These are phyloP conservation scores for Microsporum audouinii DNA, from an alignment of 2,329 filamentous ascomycete species.

Conservation along the genomic window DNA sequence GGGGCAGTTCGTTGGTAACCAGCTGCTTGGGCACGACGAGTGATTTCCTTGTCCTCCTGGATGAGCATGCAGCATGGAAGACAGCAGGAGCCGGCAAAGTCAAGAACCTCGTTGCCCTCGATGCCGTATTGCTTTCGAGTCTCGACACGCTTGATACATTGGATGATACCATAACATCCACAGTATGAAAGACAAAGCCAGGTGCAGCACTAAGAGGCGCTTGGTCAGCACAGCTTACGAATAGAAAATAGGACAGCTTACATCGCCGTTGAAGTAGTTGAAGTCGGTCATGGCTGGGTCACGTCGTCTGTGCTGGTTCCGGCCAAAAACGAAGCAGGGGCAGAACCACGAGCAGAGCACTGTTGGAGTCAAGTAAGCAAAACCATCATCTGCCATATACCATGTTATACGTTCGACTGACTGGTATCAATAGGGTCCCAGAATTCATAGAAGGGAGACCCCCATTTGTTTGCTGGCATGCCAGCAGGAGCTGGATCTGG, in stretches of 20 bases:
- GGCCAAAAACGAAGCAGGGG: constrained; percentile 11
- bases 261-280: background rate
- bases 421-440: background rate
- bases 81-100: constrained; percentile 45
- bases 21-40: constrained; percentile 14
- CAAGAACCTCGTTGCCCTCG: constrained; percentile 37
- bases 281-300: background rate
- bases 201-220: constrained; percentile 23
- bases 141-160: constrained; percentile 44
- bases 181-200: constrained; percentile 23
- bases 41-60: constrained; percentile 48
- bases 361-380: constrained; percentile 6
- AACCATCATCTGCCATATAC: background rate
- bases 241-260: background rate
- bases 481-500: background rate
- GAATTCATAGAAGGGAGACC: background rate
- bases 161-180: constrained; percentile 31
- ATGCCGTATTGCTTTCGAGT: constrained; percentile 46
- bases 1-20: constrained; percentile 18
- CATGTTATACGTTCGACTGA: background rate
- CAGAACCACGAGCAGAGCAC: constrained; percentile 21
- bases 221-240: background rate
- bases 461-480: background rate
- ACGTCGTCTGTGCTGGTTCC: background rate
- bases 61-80: constrained; percentile 47